phyloP scores from a whole-genome alignment of 225 moss, liverwort and hornwort genomes.

The Marchantia polymorpha region DNA sequence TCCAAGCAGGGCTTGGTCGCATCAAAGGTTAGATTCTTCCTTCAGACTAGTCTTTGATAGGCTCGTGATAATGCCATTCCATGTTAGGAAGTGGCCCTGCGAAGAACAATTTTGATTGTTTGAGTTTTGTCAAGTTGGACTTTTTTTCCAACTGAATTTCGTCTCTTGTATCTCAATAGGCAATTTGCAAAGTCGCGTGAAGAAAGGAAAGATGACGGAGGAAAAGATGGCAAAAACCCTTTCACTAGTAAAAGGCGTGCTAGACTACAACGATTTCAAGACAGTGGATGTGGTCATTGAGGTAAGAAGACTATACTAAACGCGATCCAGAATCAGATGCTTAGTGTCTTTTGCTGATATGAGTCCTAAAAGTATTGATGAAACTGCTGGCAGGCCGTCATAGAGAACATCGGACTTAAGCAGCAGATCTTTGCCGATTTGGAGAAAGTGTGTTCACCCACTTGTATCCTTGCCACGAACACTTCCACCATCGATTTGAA shows the following conservation, averaged over 20 bases:
- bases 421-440: constrained; percentile 87
- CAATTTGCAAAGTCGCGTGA: constrained; percentile 86
- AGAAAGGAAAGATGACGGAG: constrained; percentile 88
- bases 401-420: constrained; percentile 91
- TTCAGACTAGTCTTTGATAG: not conserved
- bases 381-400: constrained; percentile 63
- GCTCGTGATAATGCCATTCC: not conserved
- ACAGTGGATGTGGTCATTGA: constrained; percentile 91
- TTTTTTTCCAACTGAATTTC: not conserved
- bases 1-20: constrained; percentile 77
- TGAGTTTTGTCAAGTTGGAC: not conserved
- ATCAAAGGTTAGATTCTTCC: constrained; percentile 51
- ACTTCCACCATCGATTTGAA: constrained; percentile 96
- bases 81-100: not conserved
- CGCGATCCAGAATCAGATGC: not conserved
- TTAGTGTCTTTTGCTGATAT: not conserved
- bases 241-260: constrained; percentile 65
- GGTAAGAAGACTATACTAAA: constrained; percentile 38
- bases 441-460: constrained; percentile 67
- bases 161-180: constrained; percentile 36
- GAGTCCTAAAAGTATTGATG: not conserved
- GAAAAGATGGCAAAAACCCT: constrained; percentile 78
- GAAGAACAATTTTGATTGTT: not conserved
- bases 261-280: constrained; percentile 86
- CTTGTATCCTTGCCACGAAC: constrained; percentile 82